These are phyloP conservation scores for Fusarium nematophilum DNA, from an alignment of 2,329 filamentous ascomycete species.

Conservation along the genomic window DNA sequence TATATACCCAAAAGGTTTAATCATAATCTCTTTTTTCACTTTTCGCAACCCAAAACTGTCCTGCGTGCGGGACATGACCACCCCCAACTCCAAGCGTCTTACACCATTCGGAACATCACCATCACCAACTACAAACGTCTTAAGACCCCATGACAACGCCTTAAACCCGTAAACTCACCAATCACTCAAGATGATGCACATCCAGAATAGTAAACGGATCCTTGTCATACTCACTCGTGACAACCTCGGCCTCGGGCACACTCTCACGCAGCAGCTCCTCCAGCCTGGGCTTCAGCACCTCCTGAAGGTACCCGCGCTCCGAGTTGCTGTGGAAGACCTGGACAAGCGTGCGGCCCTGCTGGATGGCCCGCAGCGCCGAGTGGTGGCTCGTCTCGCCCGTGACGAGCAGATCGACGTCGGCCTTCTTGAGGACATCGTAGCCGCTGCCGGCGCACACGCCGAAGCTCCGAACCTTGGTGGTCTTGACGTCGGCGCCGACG, in stretches of 20 bases:
- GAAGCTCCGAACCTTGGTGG: slow-evolving; percentile 70
- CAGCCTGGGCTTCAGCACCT: slow-evolving; percentile 76
- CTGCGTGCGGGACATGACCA: not conserved
- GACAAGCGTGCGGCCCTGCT: slow-evolving; percentile 84
- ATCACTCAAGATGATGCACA: slow-evolving; percentile 52
- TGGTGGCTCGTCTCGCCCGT: slow-evolving; percentile 96
- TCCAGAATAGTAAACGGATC: slow-evolving; percentile 89
- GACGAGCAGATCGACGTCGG: slow-evolving; percentile 82
- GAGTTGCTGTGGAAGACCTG: slow-evolving; percentile 94
- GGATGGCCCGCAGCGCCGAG: slow-evolving; percentile 86
- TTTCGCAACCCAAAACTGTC: not conserved
- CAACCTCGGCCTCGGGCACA: slow-evolving; percentile 66
- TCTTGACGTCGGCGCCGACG: slow-evolving; percentile 58
- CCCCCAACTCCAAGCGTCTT: slow-evolving; percentile 10
- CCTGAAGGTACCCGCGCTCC: slow-evolving; percentile 82
- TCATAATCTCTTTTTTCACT: slow-evolving; percentile 1
- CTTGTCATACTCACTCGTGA: slow-evolving; percentile 81
- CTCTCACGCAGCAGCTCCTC: slow-evolving; percentile 66
- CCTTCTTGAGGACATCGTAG: slow-evolving; percentile 76
- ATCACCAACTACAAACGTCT: too few species aligned
- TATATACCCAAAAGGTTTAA: slow-evolving; percentile 38
- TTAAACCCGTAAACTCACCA: not conserved
- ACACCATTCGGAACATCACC: not conserved
- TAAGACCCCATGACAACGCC: too few species aligned
- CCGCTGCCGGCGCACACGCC: slow-evolving; percentile 94